Conservation (phyloP, 139 green algal genomes). For the Yamagishiella unicocca region DNA sequence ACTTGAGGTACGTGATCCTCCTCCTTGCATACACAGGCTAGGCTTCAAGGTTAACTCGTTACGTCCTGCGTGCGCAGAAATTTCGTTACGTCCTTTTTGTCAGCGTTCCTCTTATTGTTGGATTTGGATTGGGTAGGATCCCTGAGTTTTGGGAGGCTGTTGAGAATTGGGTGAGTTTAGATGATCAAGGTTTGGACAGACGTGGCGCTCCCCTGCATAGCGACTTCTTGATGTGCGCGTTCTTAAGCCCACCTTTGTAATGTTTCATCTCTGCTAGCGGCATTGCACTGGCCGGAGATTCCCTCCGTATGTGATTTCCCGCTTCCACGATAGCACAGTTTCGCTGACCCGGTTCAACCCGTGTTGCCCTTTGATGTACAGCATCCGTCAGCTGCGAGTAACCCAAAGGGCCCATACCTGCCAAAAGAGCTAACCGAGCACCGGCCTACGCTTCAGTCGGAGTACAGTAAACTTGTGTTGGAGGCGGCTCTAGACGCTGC, state of each 20-base stretch:
- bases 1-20: constrained; percentile 28
- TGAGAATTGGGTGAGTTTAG: constrained; percentile 70
- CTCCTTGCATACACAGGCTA: too few species aligned
- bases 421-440: constrained; percentile 61
- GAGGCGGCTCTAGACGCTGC: constrained; percentile 62
- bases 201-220: too few species aligned
- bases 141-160: constrained; percentile 73
- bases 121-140: constrained; percentile 71
- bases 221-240: too few species aligned
- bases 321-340: too few species aligned
- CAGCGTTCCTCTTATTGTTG: constrained; percentile 75
- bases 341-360: too few species aligned
- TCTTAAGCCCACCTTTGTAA: too few species aligned
- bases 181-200: too few species aligned
- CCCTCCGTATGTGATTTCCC: too few species aligned
- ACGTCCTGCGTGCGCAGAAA: constrained; percentile 59
- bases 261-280: too few species aligned
- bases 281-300: too few species aligned
- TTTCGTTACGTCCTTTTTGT: constrained; percentile 86
- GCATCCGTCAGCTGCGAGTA: constrained; percentile 56
- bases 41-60: neutral
- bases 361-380: too few species aligned
- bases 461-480: constrained; percentile 54
- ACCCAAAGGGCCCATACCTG: constrained; percentile 62
- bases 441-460: constrained; percentile 62